Evolutionary conservation across 768 basidiomycete genomes (phyloP).

Genomic region (Flagelloscypha sp.): DNA sequence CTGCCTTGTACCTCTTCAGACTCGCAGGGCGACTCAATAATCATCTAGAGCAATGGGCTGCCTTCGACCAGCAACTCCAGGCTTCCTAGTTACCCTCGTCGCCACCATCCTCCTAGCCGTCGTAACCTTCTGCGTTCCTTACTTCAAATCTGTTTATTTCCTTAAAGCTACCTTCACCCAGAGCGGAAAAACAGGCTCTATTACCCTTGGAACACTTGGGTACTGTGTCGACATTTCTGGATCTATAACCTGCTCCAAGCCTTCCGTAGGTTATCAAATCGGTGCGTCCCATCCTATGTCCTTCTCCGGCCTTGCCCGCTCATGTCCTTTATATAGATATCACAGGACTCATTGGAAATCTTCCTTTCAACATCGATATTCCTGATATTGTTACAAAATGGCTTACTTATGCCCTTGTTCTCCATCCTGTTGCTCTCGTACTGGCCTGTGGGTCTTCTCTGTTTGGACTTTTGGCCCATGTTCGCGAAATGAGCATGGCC

Average conservation of each 20-base stretch:
- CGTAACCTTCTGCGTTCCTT: slow-evolving; percentile 86
- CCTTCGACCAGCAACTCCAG: slow-evolving; percentile 83
- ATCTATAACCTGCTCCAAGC: slow-evolving; percentile 64
- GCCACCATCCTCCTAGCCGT: slow-evolving; percentile 75
- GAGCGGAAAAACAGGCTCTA: slow-evolving; percentile 42
- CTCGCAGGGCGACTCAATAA: too few relatives aligned
- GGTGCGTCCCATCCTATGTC: slow-evolving; percentile 42
- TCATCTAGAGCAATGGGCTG: slow-evolving; percentile 38
- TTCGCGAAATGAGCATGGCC: slow-evolving; percentile 79
- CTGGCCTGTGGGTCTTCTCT: slow-evolving; percentile 63
- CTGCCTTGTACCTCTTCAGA: too few relatives aligned
- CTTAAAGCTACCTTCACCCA: slow-evolving; percentile 61
- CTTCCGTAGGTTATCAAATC: slow-evolving; percentile 81
- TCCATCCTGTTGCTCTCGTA: slow-evolving; percentile 83
- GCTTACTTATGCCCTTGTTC: slow-evolving; percentile 88
- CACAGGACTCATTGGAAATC: slow-evolving; percentile 69
- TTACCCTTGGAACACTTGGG: slow-evolving; percentile 85
- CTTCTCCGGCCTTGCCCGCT: slow-evolving; percentile 4
- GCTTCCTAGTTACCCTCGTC: slow-evolving; percentile 73
- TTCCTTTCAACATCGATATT: slow-evolving; percentile 61
- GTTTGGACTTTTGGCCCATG: slow-evolving; percentile 82
- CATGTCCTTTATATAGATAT: slow-evolving; percentile 47
- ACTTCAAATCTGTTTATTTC: slow-evolving; percentile 84
- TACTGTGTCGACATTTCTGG: slow-evolving; percentile 63
- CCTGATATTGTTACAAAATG: slow-evolving; percentile 85